These are phyloP conservation scores for Fusarium bulbicola DNA, from an alignment of 2,329 filamentous ascomycete species.

Conservation along the genomic window DNA sequence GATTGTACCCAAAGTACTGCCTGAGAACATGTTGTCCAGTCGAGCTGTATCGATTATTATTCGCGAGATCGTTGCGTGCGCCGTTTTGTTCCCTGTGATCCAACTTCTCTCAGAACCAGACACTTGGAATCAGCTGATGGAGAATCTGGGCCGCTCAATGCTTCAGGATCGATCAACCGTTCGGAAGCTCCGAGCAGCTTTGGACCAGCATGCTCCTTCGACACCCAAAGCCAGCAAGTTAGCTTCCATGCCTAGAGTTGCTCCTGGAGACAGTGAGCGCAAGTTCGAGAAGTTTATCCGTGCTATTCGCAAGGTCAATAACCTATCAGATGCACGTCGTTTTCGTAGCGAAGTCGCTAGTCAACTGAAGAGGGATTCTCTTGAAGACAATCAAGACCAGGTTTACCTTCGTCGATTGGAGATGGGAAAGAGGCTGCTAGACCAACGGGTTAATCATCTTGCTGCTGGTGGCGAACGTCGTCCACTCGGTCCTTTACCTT, in stretches of 20 bases:
- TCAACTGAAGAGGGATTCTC: constrained; percentile 86
- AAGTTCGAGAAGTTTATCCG: constrained; percentile 95
- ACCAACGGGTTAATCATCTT: constrained; percentile 87
- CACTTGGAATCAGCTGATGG: constrained; percentile 97
- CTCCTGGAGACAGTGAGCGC: constrained; percentile 84
- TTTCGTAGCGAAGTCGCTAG: constrained; percentile 93
- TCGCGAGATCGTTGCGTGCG: constrained; percentile 90
- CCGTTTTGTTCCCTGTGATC: constrained; percentile 85
- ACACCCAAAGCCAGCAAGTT: constrained; percentile 71
- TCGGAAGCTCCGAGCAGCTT: constrained; percentile 85
- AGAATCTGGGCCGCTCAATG: constrained; percentile 85
- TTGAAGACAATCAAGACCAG: constrained; percentile 80
- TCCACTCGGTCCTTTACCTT: constrained; percentile 39
- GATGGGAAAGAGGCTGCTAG: constrained; percentile 88
- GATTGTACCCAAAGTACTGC: constrained; percentile 79
- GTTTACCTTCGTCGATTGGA: constrained; percentile 90
- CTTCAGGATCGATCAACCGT: constrained; percentile 96
- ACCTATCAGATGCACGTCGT: constrained; percentile 89
- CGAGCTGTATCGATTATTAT: constrained; percentile 82
- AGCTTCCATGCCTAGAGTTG: constrained; percentile 80
- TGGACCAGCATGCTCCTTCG: constrained; percentile 94
- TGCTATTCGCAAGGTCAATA: constrained; percentile 86
- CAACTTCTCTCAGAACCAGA: constrained; percentile 88
- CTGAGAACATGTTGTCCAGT: constrained; percentile 78
- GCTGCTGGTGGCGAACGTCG: constrained; percentile 70